Evolutionary conservation across 805 yeast species (phyloP), one percentile per base, ranked within the genome.

Genomic region (Brettanomyces sp.): DNA sequence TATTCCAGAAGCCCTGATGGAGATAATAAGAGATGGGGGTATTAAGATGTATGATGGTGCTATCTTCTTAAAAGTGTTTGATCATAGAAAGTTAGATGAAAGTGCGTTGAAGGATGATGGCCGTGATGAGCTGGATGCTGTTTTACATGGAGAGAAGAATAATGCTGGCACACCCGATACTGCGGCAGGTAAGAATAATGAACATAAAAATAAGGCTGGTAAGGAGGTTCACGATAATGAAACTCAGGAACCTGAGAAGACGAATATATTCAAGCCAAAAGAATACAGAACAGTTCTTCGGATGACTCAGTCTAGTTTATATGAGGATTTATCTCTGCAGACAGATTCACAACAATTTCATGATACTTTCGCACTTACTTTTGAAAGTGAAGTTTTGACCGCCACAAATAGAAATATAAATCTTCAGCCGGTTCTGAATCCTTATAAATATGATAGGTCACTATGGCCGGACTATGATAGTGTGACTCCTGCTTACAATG

Each of bases 1-100:
- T 55, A 86, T 91, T 12, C 96, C 97, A 1, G 85, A 87, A 37
- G 87, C 95, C 12, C 79, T 91, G 59, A 80, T 89, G 54, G 98
- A 93, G 65, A 85, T 91, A 8, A 72, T 93, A 40, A 80, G 85
- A 56, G 98, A 91, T 61, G 86, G 91, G 35, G 84, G 90, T 18
- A 77, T 90, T 33, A 77, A 79, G 49, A 76, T 88, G 45, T 91
- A 87, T 60, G 97, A 93, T 59, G 97, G 97, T 0, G 86, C 95
- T 61, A 68, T 91, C 36, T 85, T 91, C 13, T 63, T 91, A 42
- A 87, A 87, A 58, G 82, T 91, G n/a, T 78, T 76, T 52, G 99
- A 91, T 63, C 96, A 90, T 61, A 69, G 97, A 23, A 72, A 75
- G 48, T 68, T 56, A 44, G 52, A 67, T 9, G 40, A 24, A 12